phyloP scores from a whole-genome alignment of 2,329 filamentous ascomycete species.

The Taxawa tesnikishii region DNA sequence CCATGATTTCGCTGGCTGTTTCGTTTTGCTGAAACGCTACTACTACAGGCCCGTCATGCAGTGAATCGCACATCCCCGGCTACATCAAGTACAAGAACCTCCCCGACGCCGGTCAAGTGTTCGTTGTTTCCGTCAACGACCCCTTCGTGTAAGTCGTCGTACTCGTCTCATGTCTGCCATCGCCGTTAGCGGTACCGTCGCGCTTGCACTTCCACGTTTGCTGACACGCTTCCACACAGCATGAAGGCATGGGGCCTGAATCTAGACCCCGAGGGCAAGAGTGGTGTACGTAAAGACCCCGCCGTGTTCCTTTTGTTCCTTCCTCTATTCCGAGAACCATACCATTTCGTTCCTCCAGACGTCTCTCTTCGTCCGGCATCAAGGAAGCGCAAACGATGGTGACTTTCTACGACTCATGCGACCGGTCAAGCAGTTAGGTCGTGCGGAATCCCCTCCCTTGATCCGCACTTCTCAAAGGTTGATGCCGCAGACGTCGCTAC shows the following conservation, averaged over 20 bases:
- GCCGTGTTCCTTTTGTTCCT: not conserved
- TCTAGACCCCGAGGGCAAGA: conserved; percentile 62
- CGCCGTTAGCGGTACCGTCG: not conserved
- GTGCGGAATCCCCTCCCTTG: too few relatives aligned
- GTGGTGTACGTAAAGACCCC: conserved; percentile 51
- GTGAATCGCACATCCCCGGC: conserved; percentile 64
- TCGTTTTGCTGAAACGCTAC: too few relatives aligned
- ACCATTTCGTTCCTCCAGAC: too few relatives aligned
- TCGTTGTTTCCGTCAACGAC: conserved; percentile 88
- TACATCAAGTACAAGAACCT: conserved; percentile 72
- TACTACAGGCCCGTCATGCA: conserved; percentile 46
- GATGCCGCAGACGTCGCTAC: too few relatives aligned
- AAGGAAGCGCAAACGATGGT: too few relatives aligned
- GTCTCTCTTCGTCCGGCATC: too few relatives aligned
- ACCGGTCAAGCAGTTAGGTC: too few relatives aligned
- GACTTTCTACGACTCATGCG: too few relatives aligned
- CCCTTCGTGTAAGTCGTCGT: conserved; percentile 60
- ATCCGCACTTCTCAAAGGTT: too few relatives aligned
- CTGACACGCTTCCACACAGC: conserved; percentile 31
- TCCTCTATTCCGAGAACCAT: too few relatives aligned
- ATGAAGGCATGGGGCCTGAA: conserved; percentile 81
- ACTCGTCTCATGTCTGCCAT: too few relatives aligned
- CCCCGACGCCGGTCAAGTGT: conserved; percentile 70
- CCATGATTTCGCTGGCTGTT: too few relatives aligned
- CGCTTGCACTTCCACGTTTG: not conserved